Evolutionary conservation across 2,329 filamentous ascomycete species (phyloP).

Genomic region (Epichloe bromicola): DNA sequence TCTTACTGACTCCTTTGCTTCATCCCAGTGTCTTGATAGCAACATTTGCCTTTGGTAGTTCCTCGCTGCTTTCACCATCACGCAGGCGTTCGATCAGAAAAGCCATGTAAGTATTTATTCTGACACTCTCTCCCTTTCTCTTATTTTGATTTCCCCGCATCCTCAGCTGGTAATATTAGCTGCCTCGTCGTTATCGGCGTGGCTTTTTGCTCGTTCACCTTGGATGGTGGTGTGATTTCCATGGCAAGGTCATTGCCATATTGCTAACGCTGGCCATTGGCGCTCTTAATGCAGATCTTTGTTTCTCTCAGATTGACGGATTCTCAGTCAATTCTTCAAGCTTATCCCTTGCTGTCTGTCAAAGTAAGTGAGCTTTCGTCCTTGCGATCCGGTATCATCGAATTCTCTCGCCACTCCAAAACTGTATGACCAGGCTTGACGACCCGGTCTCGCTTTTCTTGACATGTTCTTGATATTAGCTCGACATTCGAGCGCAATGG

Average conservation of each 20-base stretch:
- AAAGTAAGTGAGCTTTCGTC: slow-evolving; percentile 7
- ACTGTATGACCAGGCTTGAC: not conserved
- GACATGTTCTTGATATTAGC: not conserved
- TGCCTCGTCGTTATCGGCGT: not conserved
- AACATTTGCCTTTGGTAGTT: slow-evolving; percentile 27
- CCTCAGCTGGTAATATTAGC: not conserved
- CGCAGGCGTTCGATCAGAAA: slow-evolving; percentile 13
- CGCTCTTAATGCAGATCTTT: not conserved
- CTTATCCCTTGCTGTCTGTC: slow-evolving; percentile 20
- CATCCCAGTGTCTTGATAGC: slow-evolving; percentile 39
- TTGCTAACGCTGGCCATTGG: not conserved
- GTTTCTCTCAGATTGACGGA: not conserved
- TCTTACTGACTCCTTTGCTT: slow-evolving; percentile 48
- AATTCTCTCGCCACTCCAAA: not conserved
- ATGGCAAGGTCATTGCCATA: not conserved
- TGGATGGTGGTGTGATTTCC: not conserved
- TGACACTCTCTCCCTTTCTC: too few species aligned
- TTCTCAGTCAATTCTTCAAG: slow-evolving; percentile 13
- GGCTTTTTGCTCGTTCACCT: not conserved
- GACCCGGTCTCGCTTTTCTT: not conserved
- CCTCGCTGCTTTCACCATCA: slow-evolving; percentile 17
- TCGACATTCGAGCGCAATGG: not conserved
- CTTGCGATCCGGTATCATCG: slow-evolving; percentile 1
- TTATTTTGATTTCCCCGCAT: not conserved
- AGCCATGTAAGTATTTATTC: slow-evolving; percentile 15